Evolutionary conservation across 2,329 filamentous ascomycete genomes (phyloP).

Genomic region (Aspergillus aculeatinus): DNA sequence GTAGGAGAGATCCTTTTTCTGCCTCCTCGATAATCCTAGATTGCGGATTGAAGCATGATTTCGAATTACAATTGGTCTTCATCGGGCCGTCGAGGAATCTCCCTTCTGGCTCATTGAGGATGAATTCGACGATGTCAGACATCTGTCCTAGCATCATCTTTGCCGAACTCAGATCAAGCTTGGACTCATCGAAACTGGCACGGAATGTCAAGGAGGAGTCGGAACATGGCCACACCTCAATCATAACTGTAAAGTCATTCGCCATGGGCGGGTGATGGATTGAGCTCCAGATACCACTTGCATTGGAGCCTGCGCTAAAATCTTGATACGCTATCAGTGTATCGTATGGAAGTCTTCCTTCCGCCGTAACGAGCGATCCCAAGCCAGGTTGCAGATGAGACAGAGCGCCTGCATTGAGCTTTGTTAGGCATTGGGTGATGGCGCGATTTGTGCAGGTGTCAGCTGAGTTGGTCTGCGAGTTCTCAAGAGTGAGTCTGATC

Average conservation of each 20-base stretch:
- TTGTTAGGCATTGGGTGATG: slow-evolving; percentile 27
- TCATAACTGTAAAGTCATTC: slow-evolving; percentile 34
- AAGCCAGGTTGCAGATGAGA: slow-evolving; percentile 26
- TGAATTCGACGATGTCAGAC: slow-evolving; percentile 26
- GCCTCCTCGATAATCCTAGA: slow-evolving; percentile 14
- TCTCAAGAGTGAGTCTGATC: slow-evolving; percentile 27
- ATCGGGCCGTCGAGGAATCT: slow-evolving; percentile 20
- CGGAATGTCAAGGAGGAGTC: slow-evolving; percentile 27
- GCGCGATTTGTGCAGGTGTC: slow-evolving; percentile 22
- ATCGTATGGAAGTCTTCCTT: slow-evolving; percentile 35
- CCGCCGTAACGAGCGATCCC: slow-evolving; percentile 23
- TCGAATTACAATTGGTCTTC: slow-evolving; percentile 14
- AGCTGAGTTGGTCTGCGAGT: slow-evolving; percentile 14
- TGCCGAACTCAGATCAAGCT: slow-evolving; percentile 25
- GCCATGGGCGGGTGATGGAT: slow-evolving; percentile 29
- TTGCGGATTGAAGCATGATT: slow-evolving; percentile 23
- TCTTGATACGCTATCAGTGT: slow-evolving; percentile 38
- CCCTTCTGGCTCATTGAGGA: slow-evolving; percentile 24
- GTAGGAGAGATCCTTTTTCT: slow-evolving; percentile 20
- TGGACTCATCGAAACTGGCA: slow-evolving; percentile 27
- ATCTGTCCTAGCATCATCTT: slow-evolving; percentile 29
- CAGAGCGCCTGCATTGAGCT: slow-evolving; percentile 22
- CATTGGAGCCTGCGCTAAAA: slow-evolving; percentile 22
- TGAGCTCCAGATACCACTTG: slow-evolving; percentile 19
- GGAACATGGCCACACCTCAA: slow-evolving; percentile 30